A percentile compares a stretch with the other conserved stretches of the same genome.
Evolutionary conservation across 768 basidiomycete species (phyloP).

Genomic region (Lyophyllum shimeji): DNA sequence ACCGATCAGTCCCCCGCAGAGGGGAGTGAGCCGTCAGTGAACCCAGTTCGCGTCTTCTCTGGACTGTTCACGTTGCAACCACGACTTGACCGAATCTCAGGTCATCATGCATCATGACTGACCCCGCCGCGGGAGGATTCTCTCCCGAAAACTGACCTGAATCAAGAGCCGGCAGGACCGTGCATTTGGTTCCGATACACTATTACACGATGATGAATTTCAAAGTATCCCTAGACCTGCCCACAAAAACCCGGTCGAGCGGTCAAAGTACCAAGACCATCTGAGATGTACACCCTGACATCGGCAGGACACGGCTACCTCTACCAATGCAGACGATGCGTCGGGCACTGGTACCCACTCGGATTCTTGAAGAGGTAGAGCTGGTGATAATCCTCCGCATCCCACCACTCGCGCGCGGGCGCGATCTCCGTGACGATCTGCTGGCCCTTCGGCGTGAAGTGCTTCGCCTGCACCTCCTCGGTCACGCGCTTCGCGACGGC

Average conservation of each 20-base stretch:
- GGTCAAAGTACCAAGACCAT: too few species aligned
- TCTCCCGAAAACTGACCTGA: too few species aligned
- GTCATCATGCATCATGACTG: too few species aligned
- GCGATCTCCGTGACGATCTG: slow-evolving; percentile 80
- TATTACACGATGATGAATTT: neutral
- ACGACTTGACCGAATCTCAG: too few species aligned
- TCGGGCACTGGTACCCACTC: slow-evolving; percentile 88
- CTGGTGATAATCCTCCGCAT: slow-evolving; percentile 84
- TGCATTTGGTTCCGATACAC: neutral
- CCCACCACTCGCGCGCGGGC: slow-evolving; percentile 73
- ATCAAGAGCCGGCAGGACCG: too few species aligned
- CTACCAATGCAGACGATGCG: slow-evolving; percentile 83
- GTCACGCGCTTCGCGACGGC: slow-evolving; percentile 75
- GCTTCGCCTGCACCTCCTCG: slow-evolving; percentile 77
- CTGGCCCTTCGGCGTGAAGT: slow-evolving; percentile 71
- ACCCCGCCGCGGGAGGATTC: too few species aligned
- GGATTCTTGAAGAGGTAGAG: slow-evolving; percentile 85
- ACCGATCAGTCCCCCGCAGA: too few species aligned
- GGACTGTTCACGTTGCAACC: too few species aligned
- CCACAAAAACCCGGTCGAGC: neutral
- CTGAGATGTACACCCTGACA: too few species aligned
- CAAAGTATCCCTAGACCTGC: neutral
- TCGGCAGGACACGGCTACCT: slow-evolving; percentile 41
- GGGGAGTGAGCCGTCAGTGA: too few species aligned
- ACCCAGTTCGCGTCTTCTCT: too few species aligned